Base-by-base conservation (phyloP, 768 basidiomycete genomes). In the Agaricus subrufescens region DNA sequence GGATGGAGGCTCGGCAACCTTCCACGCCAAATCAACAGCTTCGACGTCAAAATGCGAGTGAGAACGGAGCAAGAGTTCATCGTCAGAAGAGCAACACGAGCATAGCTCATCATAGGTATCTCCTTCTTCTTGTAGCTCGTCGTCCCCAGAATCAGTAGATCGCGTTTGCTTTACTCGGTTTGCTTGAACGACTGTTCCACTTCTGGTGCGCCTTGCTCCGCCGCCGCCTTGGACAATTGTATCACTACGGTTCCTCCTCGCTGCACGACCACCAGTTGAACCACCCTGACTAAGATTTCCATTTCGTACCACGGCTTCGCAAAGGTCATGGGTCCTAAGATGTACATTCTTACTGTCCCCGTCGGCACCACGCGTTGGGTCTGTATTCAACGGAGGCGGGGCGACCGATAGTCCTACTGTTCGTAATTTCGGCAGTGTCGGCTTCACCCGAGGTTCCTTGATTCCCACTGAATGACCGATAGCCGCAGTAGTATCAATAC, bases 201-300 rank as follows among this genome's bases (percentile, higher is more conserved):
- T 71, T 23, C 71, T 65, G 34, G 71, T 71, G 46, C 69, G 59
- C 39, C 63, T 59, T 6, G 61, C 54, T 5, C 45, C 42, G 31
- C 43, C 61, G 15, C 44, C 29, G 48, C 61, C 63, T 26, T 65
- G 71, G 37, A 76, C 69, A 37, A 81, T 65, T 3, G 81, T 81
- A 2, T 78, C 81, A 48, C 79, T 81, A 46, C 80, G 74, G 8
- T 77, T 76, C 8, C 81, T 73, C 31, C 54, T 50, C 23, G 72
- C 67, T 11, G 19, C 6, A 25, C 44, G 43, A 11, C 31, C 15
- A 25, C 34, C 43, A 38, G 19, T 25, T 31, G 25, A 25, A 19
- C 73, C 62, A 12, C 65, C 65, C 38, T 60, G 58, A 3, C 45
- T 42, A 26, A 79, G 50, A 73, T 80, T 63, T 75, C 82, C 51